A percentile compares a stretch with the other conserved stretches of the same genome.
phyloP scores from a whole-genome alignment of 192 early-diverging fungal species.

The Diversispora epigaea region DNA sequence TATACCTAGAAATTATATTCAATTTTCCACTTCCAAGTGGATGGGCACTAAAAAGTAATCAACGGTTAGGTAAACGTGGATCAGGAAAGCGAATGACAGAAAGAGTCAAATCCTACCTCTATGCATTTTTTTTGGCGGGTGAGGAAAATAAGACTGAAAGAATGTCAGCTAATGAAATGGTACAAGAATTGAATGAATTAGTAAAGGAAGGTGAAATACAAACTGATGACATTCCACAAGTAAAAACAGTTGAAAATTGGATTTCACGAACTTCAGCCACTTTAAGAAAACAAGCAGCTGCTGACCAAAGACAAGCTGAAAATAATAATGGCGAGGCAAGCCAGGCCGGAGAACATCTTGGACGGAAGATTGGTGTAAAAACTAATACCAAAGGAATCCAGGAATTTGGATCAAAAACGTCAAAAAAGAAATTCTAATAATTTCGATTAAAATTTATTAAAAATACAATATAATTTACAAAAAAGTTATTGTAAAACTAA shows the following conservation, averaged over 20 bases:
- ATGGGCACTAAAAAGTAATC: neutral
- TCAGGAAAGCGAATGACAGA: neutral
- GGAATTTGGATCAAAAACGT: neutral
- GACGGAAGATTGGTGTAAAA: neutral
- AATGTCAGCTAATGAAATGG: conserved; percentile 1
- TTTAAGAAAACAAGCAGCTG: neutral
- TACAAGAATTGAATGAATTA: conserved; percentile 1
- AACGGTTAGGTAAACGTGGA: neutral
- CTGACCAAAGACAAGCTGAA: neutral
- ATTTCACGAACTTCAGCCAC: neutral
- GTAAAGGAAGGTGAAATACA: neutral
- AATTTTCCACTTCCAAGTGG: conserved; percentile 1
- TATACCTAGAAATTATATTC: neutral
- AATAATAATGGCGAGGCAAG: neutral
- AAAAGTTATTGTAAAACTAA: no score
- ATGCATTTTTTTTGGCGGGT: neutral
- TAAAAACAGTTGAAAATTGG: conserved; percentile 8
- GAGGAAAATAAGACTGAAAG: neutral
- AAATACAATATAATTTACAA: no score
- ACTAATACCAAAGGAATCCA: neutral
- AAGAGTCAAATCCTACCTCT: neutral
- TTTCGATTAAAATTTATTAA: no score
- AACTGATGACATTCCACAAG: neutral
- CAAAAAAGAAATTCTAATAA: conserved; percentile 6
- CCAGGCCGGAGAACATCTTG: neutral